Percentiles rank a stretch among this genome's conserved stretches.
Evolutionary conservation across 495 filamentous ascomycete species (phyloP).

Genomic region (Lasiosphaeriaceae sp.): DNA sequence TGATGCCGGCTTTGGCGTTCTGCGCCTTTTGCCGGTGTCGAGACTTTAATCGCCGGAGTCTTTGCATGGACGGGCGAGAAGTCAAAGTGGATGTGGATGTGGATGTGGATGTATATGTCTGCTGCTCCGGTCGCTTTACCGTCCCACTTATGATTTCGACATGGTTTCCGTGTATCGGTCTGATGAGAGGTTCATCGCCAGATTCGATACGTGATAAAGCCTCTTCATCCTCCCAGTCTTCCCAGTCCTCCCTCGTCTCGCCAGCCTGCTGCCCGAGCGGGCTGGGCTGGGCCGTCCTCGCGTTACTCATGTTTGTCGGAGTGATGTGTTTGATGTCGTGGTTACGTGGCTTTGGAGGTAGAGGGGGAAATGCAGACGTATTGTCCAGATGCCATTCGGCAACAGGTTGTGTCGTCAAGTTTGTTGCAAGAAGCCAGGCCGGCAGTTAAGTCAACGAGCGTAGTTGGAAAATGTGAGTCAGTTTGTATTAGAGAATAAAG

Average conservation of each 20-base stretch:
- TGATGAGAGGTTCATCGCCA: conserved; percentile 25
- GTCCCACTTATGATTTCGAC: conserved; percentile 7
- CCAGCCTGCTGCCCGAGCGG: not conserved
- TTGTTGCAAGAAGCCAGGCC: no score
- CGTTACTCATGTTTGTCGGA: conserved; percentile 16
- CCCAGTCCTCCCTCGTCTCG: conserved; percentile 41
- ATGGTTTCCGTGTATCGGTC: conserved; percentile 14
- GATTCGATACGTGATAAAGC: conserved; percentile 22
- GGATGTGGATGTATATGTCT: conserved; percentile 10
- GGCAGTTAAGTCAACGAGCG: no score
- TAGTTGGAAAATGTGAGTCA: no score
- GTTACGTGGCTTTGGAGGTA: not conserved
- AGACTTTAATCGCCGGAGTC: conserved; percentile 40
- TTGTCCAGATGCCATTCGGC: not conserved
- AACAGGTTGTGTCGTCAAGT: no score
- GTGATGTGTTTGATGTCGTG: not conserved
- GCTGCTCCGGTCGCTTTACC: not conserved
- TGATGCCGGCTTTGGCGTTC: conserved; percentile 59
- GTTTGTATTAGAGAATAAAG: not conserved
- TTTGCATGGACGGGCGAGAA: conserved; percentile 32
- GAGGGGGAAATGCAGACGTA: not conserved
- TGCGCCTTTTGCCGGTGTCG: conserved; percentile 49
- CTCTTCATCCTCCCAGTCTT: conserved; percentile 45
- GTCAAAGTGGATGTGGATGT: conserved; percentile 10
- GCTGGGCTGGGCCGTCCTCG: conserved; percentile 4